phyloP scores from a whole-genome alignment of 768 basidiomycete genomes.

The Tulasnella sp. region DNA sequence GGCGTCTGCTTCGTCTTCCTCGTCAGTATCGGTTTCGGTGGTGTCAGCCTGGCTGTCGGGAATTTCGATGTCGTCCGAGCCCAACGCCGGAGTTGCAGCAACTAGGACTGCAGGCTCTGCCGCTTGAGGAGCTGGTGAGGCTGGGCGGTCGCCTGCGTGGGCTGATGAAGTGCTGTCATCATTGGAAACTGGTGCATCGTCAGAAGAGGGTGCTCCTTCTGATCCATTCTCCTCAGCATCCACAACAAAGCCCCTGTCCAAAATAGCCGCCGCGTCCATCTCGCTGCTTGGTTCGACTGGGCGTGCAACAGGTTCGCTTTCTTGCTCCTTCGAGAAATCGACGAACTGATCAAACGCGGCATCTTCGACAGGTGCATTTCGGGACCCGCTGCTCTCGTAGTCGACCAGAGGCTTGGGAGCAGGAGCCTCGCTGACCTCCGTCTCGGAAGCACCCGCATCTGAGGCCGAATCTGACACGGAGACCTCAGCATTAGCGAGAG shows the following conservation, averaged over 20 bases:
- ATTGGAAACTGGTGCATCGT: neutral
- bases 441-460: neutral
- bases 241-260: neutral
- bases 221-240: neutral
- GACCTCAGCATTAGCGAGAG: neutral
- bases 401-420: neutral
- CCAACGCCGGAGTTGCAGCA: too few species aligned
- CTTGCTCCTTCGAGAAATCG: slow-evolving; percentile 8
- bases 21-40: neutral
- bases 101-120: too few species aligned
- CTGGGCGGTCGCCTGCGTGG: too few species aligned
- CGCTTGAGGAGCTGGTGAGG: neutral
- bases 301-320: neutral
- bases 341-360: neutral
- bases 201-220: neutral
- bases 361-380: neutral
- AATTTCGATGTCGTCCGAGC: slow-evolving; percentile 4
- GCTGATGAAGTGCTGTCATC: neutral
- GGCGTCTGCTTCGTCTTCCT: slow-evolving; percentile 22
- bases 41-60: slow-evolving; percentile 1
- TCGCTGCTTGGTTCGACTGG: neutral
- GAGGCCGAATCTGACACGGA: neutral
- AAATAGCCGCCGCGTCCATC: neutral
- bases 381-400: neutral
- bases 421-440: neutral